Conservation (phyloP, 176 grass and related monocot species). For the Triticum turgidum region DNA sequence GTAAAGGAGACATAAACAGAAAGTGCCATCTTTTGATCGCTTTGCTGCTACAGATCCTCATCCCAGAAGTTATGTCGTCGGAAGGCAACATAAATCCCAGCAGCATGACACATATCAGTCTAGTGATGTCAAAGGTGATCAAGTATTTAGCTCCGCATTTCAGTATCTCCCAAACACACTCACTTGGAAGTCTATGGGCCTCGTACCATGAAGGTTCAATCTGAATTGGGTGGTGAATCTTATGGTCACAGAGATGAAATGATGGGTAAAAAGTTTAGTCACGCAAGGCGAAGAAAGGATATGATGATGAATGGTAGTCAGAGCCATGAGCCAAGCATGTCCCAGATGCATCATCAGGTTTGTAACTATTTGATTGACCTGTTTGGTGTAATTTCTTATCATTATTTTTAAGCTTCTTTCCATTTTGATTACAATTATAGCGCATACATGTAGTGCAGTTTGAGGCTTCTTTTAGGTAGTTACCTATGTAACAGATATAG, state of each 20-base stretch:
- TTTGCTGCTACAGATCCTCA: constrained; percentile 55
- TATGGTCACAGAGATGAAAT: constrained; percentile 29
- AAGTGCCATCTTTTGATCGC: constrained; percentile 45
- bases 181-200: constrained; percentile 13
- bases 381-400: constrained; percentile 18
- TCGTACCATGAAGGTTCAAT: constrained; percentile 10
- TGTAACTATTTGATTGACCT: background rate
- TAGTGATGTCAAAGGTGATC: constrained; percentile 21
- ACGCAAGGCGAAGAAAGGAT: constrained; percentile 5
- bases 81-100: constrained; percentile 24
- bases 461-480: background rate
- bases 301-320: background rate
- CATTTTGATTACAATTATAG: background rate
- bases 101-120: constrained; percentile 18
- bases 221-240: constrained; percentile 19
- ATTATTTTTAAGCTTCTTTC: constrained; percentile 24
- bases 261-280: constrained; percentile 23
- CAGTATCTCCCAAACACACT: constrained; percentile 20
- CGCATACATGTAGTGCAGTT: background rate
- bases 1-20: constrained; percentile 63
- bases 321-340: background rate
- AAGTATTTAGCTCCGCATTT: constrained; percentile 35
- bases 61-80: constrained; percentile 14
- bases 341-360: constrained; percentile 50
- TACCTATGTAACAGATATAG: background rate